These are phyloP conservation scores for Flaveria bidentis DNA, from an alignment of 129 eudicot genomes.

Conservation along the genomic window DNA sequence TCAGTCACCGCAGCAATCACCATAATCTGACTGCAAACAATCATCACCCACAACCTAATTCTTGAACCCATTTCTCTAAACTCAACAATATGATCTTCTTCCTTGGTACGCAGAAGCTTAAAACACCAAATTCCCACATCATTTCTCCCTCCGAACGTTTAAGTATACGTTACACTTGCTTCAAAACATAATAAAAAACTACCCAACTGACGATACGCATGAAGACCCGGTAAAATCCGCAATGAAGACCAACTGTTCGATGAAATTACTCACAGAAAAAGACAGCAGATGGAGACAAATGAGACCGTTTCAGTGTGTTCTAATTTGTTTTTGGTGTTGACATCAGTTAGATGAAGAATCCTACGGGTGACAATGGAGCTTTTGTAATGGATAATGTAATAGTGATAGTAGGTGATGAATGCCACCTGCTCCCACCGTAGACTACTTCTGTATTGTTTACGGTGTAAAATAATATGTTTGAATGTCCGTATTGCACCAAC, in stretches of 20 bases:
- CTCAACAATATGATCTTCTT: conserved; percentile 13
- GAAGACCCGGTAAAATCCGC: conserved; percentile 24
- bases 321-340: conserved; percentile 33
- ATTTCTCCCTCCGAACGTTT: background rate
- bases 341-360: conserved; percentile 28
- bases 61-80: conserved; percentile 44
- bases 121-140: conserved; percentile 15
- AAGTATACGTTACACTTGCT: conserved; percentile 20
- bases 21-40: conserved; percentile 45
- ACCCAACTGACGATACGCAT: conserved; percentile 5
- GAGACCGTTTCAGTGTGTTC: background rate
- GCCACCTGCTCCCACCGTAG: conserved; percentile 25
- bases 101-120: background rate
- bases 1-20: conserved; percentile 46
- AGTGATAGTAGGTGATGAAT: conserved; percentile 25
- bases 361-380: conserved; percentile 7
- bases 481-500: conserved; percentile 13
- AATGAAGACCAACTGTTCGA: conserved; percentile 9
- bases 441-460: background rate
- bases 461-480: background rate
- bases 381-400: conserved; percentile 11
- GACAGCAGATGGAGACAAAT: conserved; percentile 24
- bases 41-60: conserved; percentile 39
- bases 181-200: conserved; percentile 3
- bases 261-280: conserved; percentile 12